phyloP scores from a whole-genome alignment of 345 rosid species.

The Lepidium aucheri region DNA sequence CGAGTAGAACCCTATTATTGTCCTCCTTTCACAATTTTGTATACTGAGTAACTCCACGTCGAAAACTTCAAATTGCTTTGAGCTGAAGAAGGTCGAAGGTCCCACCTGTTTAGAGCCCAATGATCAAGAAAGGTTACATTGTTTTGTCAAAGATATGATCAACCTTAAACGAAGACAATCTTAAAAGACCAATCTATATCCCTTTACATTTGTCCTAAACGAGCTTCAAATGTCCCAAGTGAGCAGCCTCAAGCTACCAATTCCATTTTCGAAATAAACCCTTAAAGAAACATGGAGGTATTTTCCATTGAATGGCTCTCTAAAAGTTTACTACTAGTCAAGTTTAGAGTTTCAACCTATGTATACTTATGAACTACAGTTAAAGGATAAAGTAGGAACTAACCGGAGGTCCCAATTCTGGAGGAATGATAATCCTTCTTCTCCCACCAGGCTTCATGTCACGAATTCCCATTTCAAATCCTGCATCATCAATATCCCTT shows the following conservation, averaged over 20 bases:
- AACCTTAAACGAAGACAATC: neutral
- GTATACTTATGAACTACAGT: neutral
- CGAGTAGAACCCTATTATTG: conserved; percentile 86
- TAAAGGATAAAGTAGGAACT: conserved; percentile 24
- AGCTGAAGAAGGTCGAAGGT: conserved; percentile 93
- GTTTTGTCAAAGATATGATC: neutral
- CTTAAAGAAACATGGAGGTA: neutral
- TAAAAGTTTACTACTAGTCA: neutral
- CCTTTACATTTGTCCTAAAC: neutral
- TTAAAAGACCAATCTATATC: neutral
- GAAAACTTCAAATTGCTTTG: conserved; percentile 89
- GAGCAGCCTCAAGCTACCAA: neutral
- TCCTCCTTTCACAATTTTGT: conserved; percentile 76
- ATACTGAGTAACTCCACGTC: conserved; percentile 75
- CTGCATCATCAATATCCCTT: conserved; percentile 33
- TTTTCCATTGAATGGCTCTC: neutral
- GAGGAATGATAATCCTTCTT: conserved; percentile 93
- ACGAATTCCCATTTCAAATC: conserved; percentile 83
- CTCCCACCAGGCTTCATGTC: conserved; percentile 93
- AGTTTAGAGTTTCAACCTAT: neutral
- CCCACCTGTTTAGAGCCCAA: conserved; percentile 54
- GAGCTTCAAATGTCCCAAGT: neutral
- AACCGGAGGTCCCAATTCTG: conserved; percentile 97
- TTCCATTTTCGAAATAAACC: neutral
- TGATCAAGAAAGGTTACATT: neutral